Evolutionary conservation across 2,329 filamentous ascomycete species (phyloP), one percentile per base, ranked within the genome.

Genomic region (Ophiostoma montium): DNA sequence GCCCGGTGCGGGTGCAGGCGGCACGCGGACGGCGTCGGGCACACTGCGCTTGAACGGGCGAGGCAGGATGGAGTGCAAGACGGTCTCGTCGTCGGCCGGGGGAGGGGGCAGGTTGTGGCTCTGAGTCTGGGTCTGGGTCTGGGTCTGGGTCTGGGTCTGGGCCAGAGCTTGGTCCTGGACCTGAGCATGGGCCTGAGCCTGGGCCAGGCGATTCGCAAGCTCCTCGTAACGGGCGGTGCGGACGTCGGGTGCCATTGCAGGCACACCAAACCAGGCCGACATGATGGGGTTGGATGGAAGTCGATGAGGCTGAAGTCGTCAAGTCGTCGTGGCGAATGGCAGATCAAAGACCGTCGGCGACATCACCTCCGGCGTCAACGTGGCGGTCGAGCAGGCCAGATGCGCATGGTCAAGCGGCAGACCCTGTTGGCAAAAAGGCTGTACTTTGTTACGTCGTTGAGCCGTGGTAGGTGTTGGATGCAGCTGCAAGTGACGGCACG

Each of bases 1-100:
- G 23, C 56, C 56, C 8, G 60, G 53, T 15, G 44, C 57, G 4
- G 51, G 36, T 2, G 43, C 2, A 10, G n/a, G 15, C 16, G 35
- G 11, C 4, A 39, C n/a, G 35, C 38, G 19, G 10, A 52, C 10
- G 19, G 31, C 18, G 9, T 46, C 54, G 11, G 35, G 3, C n/a
- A n/a, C 32, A 9, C 44, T 51, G 11, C 27, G n/a, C 19, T 30
- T 3, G 7, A 41, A 3, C 13, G 16, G 21, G 33, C 27, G 19
- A 10, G 47, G 50, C 10, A 52, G 7, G 1, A 52, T 52, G 5
- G 50, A 11, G 2, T 41, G 36, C 4, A 52, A 44, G 9, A 44
- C 27, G 1, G 50, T 52, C 44, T 32, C 36, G 32, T 32, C 45
- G 23, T 38, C 31, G n/a, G 30, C 15, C 12, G 10, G 3, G 21